These are phyloP conservation scores for Curvularia lunata DNA, from an alignment of 2,329 filamentous ascomycete genomes.

Conservation along the genomic window DNA sequence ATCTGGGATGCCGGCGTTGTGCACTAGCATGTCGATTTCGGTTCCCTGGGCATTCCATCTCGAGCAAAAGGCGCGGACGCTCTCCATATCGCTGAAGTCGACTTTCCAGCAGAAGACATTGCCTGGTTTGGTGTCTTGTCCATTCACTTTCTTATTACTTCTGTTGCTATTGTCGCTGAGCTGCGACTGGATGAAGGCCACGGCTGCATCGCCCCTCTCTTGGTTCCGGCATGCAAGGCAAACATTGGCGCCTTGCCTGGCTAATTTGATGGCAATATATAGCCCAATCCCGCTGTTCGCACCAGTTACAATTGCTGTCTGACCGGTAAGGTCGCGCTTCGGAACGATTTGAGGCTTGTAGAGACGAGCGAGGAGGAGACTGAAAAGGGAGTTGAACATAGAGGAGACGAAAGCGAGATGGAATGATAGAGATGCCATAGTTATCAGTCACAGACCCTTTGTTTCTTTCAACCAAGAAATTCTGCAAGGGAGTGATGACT, in stretches of 20 bases:
- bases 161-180: not conserved
- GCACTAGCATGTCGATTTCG: conserved; percentile 25
- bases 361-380: conserved; percentile 18
- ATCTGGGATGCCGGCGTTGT: conserved; percentile 25
- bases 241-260: conserved; percentile 23
- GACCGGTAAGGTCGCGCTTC: conserved; percentile 45
- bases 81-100: conserved; percentile 18
- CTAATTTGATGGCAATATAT: conserved; percentile 20
- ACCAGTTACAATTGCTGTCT: conserved; percentile 58
- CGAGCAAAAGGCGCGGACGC: conserved; percentile 21
- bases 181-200: conserved; percentile 10
- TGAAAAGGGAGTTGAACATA: conserved; percentile 7
- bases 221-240: conserved; percentile 25
- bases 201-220: conserved; percentile 18
- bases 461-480: not conserved
- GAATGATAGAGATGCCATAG: conserved; percentile 7
- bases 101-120: conserved; percentile 17
- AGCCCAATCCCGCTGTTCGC: conserved; percentile 60
- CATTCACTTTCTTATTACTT: not conserved
- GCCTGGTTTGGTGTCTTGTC: not conserved
- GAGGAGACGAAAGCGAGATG: conserved; percentile 18
- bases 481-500: not conserved
- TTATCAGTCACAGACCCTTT: not conserved
- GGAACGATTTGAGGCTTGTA: conserved; percentile 18
- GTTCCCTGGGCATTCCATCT: conserved; percentile 1